phyloP scores from a whole-genome alignment of 257 asterid genomes.

The Parsonsia alboflavescens region DNA sequence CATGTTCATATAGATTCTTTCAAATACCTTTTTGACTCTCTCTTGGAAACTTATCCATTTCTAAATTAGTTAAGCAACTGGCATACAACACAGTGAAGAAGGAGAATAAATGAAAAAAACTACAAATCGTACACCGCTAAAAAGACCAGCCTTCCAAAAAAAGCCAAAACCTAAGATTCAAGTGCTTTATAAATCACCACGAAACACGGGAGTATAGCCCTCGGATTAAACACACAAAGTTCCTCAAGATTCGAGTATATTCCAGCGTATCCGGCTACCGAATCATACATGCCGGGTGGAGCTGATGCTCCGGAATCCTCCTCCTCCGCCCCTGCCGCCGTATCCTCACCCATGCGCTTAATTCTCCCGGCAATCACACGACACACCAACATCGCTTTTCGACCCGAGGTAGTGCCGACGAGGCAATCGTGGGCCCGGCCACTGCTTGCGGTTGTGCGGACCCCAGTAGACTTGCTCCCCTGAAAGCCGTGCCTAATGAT shows the following conservation, averaged over 20 bases:
- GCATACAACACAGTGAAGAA: background rate
- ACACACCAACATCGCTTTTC: slow-evolving; percentile 86
- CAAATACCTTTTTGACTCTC: background rate
- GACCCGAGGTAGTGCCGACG: slow-evolving; percentile 15
- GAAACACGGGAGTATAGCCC: slow-evolving; percentile 55
- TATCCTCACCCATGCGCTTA: slow-evolving; percentile 38
- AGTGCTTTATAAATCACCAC: slow-evolving; percentile 46
- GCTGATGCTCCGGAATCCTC: slow-evolving; percentile 9
- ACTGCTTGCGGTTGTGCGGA: slow-evolving; percentile 78
- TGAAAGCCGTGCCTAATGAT: slow-evolving; percentile 79
- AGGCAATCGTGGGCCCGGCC: slow-evolving; percentile 86
- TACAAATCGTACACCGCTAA: slow-evolving; percentile 1
- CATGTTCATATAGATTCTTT: background rate
- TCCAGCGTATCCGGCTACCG: slow-evolving; percentile 36
- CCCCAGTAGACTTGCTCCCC: slow-evolving; percentile 41
- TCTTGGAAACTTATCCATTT: background rate
- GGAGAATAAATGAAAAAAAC: background rate
- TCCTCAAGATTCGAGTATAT: slow-evolving; percentile 44
- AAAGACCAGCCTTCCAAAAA: background rate
- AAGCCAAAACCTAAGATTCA: slow-evolving; percentile 24
- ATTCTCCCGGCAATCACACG: slow-evolving; percentile 90
- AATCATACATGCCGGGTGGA: slow-evolving; percentile 22
- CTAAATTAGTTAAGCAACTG: slow-evolving; percentile 16
- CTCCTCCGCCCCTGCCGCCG: slow-evolving; percentile 23
- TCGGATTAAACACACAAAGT: slow-evolving; percentile 43